Base-by-base conservation (phyloP, 2,329 filamentous ascomycete species). In the Alternaria ventricosa region DNA sequence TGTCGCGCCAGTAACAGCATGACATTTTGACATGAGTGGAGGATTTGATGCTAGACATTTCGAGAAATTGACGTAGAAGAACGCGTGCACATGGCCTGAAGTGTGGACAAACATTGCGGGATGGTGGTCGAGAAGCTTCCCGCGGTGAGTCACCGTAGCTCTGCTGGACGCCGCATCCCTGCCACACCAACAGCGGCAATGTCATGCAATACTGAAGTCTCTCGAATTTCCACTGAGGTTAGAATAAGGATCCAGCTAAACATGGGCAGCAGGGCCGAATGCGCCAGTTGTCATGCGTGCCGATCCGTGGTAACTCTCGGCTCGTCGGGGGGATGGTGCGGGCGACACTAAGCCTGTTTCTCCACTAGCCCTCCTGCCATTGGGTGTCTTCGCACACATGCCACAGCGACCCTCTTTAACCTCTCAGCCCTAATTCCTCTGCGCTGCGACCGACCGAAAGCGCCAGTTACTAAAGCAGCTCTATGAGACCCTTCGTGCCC, bases 301-400 rank as follows among this genome's bases (percentile, higher is more conserved):
- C 60, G 57, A 60, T 60, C 30, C 49, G 49, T 59, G 49, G 57
- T 59, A 33, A 20, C n/a, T 22, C 47, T 66, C 67, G 67, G 67
- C 59, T 66, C 55, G 61, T 68, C 67, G 67, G 56, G 41, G 10
- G 11, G 46, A 64, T 13, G 43, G 20, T 58, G 53, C 65, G 67
- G 65, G 50, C 67, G 67, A 69, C 46, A 64, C 66, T 60, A 69
- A 66, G 33, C 67, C 58, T 8, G 30, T 64, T 64, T 55, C 25
- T 15, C 15, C 3, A 18, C 53, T 69, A 69, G 65, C 45, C 30
- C 46, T 13, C 15, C 58, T 60, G 28, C 55, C 51, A 67, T 57
- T 55, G 60, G 65, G 55, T 33, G 36, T 23, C 30, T 44, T 51
- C 27, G 36, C 60, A 58, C 61, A 53, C 30, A 67, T 57, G 53